Evolutionary conservation across 148 eudicot species (phyloP), one percentile per base, ranked within the genome.

Genomic region (Fagopyrum esculentum): DNA sequence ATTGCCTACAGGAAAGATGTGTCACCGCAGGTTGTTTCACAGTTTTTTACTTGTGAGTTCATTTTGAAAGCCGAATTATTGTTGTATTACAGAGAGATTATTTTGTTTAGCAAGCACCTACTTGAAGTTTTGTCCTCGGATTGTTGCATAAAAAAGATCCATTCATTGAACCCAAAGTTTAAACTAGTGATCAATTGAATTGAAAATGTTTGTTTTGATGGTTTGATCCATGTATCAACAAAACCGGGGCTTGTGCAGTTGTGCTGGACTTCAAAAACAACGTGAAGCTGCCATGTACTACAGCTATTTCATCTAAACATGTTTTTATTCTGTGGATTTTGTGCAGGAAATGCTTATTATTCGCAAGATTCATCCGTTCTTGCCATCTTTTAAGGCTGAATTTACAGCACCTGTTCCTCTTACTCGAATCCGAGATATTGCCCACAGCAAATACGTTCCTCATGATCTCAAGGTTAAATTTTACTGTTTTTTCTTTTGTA

Each of bases 341-440:
- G 5, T 82, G 87, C 89, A 95, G 99, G 99, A 92, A 80, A 73
- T 82, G 77, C 87, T 95, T 80, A 89, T 92, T 64, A 90, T 92
- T 76, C 98, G 97, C 49, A 95, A 92, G 81, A 95, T 95, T 77
- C 98, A 95, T 79, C 97, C 98, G 52, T 95, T 87, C 75, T 81
- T 95, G 86, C 98, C 98, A 56, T 95, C 98, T 40, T 95, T 95
- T 76, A 95, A 95, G 83, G 91, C 97, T 59, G 98, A 95, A 77
- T 95, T 95, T 75, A 95, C 98, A 35, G 97, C 93, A 82, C 89
- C 98, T 44, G 98, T 95, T 81, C 98, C 98, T 77, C 81, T 95
- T 50, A 95, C 98, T 76, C 88, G 97, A 78, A 95, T 95, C 72
- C 83, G 98, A 77, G 98, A 95, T 80, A 95, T 95, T 80, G 98